A percentile compares a stretch with the other conserved stretches of the same genome.
Evolutionary conservation across 2,329 filamentous ascomycete genomes (phyloP).

Genomic region (Penicillium occitanis): DNA sequence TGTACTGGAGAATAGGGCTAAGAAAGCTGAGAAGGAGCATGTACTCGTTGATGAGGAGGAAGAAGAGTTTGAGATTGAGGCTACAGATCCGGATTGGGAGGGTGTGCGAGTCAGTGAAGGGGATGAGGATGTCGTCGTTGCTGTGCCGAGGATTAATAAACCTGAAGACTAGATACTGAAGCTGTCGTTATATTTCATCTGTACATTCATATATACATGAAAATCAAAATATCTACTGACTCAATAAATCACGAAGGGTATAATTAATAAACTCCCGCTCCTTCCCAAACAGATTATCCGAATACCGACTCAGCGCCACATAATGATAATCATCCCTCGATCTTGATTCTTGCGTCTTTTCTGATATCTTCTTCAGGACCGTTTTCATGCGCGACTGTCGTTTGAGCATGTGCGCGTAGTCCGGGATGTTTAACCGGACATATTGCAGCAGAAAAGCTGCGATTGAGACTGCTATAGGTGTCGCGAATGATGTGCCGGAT

Average conservation of each 20-base stretch:
- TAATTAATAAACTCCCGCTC: constrained; percentile 5
- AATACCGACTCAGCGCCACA: not conserved
- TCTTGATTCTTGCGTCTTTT: not conserved
- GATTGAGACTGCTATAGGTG: constrained; percentile 6
- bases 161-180: not conserved
- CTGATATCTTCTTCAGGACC: not conserved
- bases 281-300: constrained; percentile 7
- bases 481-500: constrained; percentile 14
- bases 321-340: constrained; percentile 7
- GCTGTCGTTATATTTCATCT: not conserved
- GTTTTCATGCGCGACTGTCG: not conserved
- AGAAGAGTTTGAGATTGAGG: not conserved
- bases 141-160: not conserved
- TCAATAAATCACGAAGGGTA: constrained; percentile 11
- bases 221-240: not conserved
- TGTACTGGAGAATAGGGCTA: not conserved
- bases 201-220: not conserved
- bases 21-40: not conserved
- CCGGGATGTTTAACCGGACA: not conserved
- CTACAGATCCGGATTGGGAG: not conserved
- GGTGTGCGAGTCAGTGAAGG: not conserved
- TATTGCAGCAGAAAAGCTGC: constrained; percentile 6
- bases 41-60: not conserved
- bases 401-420: constrained; percentile 6
- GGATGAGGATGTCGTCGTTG: not conserved